phyloP scores from a whole-genome alignment of 1,284 basidiomycete species.

The Trichosporon sp. region DNA sequence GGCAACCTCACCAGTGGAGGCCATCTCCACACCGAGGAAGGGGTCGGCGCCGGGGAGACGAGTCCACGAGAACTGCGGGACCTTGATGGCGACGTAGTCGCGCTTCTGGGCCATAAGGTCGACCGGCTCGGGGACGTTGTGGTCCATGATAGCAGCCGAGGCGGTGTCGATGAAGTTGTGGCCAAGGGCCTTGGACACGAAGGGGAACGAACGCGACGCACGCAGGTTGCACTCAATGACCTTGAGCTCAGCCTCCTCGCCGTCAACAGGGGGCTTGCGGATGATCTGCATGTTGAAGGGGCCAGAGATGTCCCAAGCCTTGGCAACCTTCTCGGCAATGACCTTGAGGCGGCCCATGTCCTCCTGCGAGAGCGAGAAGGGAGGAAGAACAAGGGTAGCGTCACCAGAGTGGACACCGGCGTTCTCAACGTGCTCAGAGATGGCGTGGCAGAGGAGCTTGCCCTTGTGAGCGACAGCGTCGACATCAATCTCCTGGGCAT shows the following conservation, averaged over 20 bases:
- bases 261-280: slow-evolving; percentile 63
- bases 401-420: slow-evolving; percentile 99
- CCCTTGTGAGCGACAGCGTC: slow-evolving; percentile 96
- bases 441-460: slow-evolving; percentile 87
- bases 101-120: slow-evolving; percentile 87
- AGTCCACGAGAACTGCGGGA: slow-evolving; percentile 98
- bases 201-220: slow-evolving; percentile 96
- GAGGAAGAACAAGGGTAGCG: slow-evolving; percentile 95
- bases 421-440: slow-evolving; percentile 98
- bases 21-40: slow-evolving; percentile 98
- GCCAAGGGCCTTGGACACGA: slow-evolving; percentile 96
- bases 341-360: slow-evolving; percentile 82
- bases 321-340: slow-evolving; percentile 91
- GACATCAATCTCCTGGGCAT: slow-evolving; percentile 95
- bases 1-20: slow-evolving; percentile 97
- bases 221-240: slow-evolving; percentile 99
- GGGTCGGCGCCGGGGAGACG: slow-evolving; percentile 81
- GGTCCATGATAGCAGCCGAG: slow-evolving; percentile 80
- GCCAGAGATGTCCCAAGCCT: slow-evolving; percentile 91
- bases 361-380: slow-evolving; percentile 67
- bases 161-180: slow-evolving; percentile 96
- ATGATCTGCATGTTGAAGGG: slow-evolving; percentile 99
- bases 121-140: slow-evolving; percentile 81
- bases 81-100: slow-evolving; percentile 95
- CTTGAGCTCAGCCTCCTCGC: slow-evolving; percentile 66